phyloP scores from a whole-genome alignment of 2,329 filamentous ascomycete species.

The Knoxdaviesia proteae region DNA sequence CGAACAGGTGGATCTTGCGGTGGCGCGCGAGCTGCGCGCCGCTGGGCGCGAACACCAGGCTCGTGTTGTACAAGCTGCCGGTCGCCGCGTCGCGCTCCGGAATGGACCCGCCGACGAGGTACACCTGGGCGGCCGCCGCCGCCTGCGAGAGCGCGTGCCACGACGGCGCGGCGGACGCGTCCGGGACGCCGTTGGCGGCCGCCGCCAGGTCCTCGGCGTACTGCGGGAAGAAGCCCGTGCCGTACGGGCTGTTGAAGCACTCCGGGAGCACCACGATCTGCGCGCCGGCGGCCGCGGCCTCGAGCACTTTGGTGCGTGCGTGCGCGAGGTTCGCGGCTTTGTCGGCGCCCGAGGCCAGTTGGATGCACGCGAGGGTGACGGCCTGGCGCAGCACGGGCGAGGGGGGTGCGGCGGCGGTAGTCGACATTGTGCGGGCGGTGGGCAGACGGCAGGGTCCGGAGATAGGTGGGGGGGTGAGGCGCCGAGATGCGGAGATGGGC shows the following conservation, averaged over 20 bases:
- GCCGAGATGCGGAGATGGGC: too few species aligned
- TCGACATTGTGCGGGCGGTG: slow-evolving; percentile 8
- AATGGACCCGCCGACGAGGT: slow-evolving; percentile 80
- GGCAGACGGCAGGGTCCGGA: slow-evolving; percentile 15
- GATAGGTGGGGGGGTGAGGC: slow-evolving; percentile 4
- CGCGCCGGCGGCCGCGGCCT: slow-evolving; percentile 57
- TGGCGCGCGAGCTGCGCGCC: slow-evolving; percentile 72
- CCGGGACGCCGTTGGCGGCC: slow-evolving; percentile 52
- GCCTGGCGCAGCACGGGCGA: slow-evolving; percentile 45
- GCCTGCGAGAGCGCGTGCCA: slow-evolving; percentile 69
- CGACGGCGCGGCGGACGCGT: slow-evolving; percentile 51
- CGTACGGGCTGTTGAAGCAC: slow-evolving; percentile 98
- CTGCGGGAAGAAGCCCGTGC: slow-evolving; percentile 68
- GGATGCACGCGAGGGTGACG: slow-evolving; percentile 61
- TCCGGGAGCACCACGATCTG: slow-evolving; percentile 83
- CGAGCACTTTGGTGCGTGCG: slow-evolving; percentile 63
- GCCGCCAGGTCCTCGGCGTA: slow-evolving; percentile 80
- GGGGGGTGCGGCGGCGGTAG: slow-evolving; percentile 9
- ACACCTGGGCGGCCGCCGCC: slow-evolving; percentile 58
- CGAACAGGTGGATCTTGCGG: slow-evolving; percentile 89
- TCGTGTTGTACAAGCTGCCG: slow-evolving; percentile 73
- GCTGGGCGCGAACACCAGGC: slow-evolving; percentile 57
- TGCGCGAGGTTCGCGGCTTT: slow-evolving; percentile 68
- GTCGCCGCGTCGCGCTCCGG: slow-evolving; percentile 48
- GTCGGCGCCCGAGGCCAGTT: slow-evolving; percentile 62